These are phyloP conservation scores for Bathelium albidoporum DNA, from an alignment of 495 filamentous ascomycete genomes.

Conservation along the genomic window DNA sequence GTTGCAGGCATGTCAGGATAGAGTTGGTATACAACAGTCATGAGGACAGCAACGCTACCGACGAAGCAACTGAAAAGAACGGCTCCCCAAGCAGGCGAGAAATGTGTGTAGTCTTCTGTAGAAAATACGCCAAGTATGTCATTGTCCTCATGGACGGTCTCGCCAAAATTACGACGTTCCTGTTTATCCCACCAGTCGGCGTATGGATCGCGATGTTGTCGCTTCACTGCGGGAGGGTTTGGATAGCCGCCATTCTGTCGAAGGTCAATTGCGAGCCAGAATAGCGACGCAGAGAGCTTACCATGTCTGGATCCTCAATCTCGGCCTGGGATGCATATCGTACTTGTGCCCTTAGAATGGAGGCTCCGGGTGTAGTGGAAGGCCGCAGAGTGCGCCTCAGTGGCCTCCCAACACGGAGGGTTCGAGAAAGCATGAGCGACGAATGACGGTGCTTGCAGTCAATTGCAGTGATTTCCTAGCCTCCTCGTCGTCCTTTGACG, in stretches of 20 bases:
- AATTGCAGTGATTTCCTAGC: too few relatives aligned
- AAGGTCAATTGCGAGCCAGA: constrained; percentile 2
- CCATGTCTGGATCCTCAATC: constrained; percentile 68
- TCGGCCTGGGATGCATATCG: constrained; percentile 34
- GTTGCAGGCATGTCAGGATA: constrained; percentile 81
- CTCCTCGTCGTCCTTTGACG: not conserved
- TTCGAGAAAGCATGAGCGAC: constrained; percentile 36
- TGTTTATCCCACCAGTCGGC: constrained; percentile 97
- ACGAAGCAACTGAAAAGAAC: constrained; percentile 69
- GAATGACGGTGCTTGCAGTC: not conserved
- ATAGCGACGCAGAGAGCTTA: constrained; percentile 26
- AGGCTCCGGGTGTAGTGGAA: constrained; percentile 13
- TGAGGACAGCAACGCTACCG: constrained; percentile 55
- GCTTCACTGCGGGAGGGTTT: constrained; percentile 75
- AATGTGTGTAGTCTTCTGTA: constrained; percentile 80
- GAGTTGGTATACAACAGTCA: constrained; percentile 54
- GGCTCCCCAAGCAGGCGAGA: constrained; percentile 58
- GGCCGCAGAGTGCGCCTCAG: constrained; percentile 26
- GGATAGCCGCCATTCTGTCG: constrained; percentile 81
- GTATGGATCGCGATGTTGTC: constrained; percentile 83
- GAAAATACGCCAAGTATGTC: constrained; percentile 89
- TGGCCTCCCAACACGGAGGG: constrained; percentile 34
- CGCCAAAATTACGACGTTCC: constrained; percentile 89
- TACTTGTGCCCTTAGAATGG: constrained; percentile 13
- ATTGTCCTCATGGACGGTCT: constrained; percentile 93